Evolutionary conservation across 495 filamentous ascomycete species (phyloP), one percentile per base, ranked within the genome.

Genomic region (Neurospora sp.): DNA sequence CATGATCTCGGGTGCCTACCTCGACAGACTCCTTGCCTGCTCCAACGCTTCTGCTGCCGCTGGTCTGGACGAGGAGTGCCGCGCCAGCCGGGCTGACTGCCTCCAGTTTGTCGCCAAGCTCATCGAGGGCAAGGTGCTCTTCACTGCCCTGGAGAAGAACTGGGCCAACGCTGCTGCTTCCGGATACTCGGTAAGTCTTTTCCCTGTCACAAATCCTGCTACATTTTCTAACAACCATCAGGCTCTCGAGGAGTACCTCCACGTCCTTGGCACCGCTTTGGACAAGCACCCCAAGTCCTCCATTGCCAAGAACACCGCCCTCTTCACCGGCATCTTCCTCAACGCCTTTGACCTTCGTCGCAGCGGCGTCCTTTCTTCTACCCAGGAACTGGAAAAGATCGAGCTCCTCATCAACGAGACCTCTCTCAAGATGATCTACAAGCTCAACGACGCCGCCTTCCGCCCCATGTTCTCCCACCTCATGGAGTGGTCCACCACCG

Each of bases 391-490:
- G 7, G 75, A 78, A 2, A 77, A 81, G 39, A 83, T 93, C n/a
- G 93, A 97, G 79, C 83, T 82, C 40, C 77, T 82, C 3, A 75
- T 93, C 70, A 89, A 92, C 75, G 85, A 90, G 12, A 85, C 89
- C 3, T 90, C 89, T 0, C 88, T 98, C 45, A 91, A 93, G 79
- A 94, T 97, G 90, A 92, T 96, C 69, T 92, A 96, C 83, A 98
- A 98, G 86, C 87, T 98, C 27, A 98, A 97, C 81, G 96, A 99
- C 80, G 89, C 91, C n/a, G 88, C 92, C 20, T 99, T 98, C 88
- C 88, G 94, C n/a, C 96, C 96, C 0, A 89, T 98, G 70, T 98
- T 98, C 80, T 85, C 88, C 17, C 88, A 89, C 71, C 81, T 97
- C 7, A 84, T 94, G 31, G 94, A 97, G 40, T 97, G 94, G 93